phyloP scores from a whole-genome alignment of 352 stramenopile species.

The Pythium aquatile region DNA sequence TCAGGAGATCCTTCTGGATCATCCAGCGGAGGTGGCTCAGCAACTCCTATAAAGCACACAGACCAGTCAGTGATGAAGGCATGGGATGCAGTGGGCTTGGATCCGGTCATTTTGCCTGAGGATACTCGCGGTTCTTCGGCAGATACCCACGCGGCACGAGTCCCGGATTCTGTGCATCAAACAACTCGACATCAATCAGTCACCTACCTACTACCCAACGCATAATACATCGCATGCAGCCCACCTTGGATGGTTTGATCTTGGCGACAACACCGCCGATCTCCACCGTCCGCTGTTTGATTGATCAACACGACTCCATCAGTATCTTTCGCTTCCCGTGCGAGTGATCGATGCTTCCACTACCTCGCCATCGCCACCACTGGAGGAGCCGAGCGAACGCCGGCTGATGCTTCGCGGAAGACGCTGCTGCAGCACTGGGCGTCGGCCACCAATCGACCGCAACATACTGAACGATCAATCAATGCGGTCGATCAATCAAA shows the following conservation, averaged over 20 bases:
- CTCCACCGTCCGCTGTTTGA: slow-evolving; percentile 39
- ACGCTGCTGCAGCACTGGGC: slow-evolving; percentile 3
- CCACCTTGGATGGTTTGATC: slow-evolving; percentile 33
- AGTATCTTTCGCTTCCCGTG: neutral
- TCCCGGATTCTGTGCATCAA: slow-evolving; percentile 33
- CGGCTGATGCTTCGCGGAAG: neutral
- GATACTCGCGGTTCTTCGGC: slow-evolving; percentile 38
- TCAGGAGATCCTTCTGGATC: slow-evolving; percentile 79
- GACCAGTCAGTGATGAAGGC: neutral
- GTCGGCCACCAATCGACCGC: neutral
- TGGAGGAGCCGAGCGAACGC: neutral
- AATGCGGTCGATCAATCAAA: neutral
- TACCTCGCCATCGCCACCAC: neutral
- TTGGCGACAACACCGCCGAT: slow-evolving; percentile 54
- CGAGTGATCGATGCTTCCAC: neutral
- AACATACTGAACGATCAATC: slow-evolving; percentile 1
- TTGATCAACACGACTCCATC: neutral
- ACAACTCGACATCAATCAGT: neutral
- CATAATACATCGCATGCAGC: neutral
- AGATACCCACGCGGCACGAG: slow-evolving; percentile 65
- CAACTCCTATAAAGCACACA: slow-evolving; percentile 38
- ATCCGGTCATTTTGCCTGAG: slow-evolving; percentile 33
- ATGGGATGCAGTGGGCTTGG: neutral
- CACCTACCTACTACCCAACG: neutral
- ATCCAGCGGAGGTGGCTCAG: slow-evolving; percentile 84